Evolutionary conservation across 2,329 filamentous ascomycete species (phyloP).

Genomic region (Hymenoscyphus fraxineus): DNA sequence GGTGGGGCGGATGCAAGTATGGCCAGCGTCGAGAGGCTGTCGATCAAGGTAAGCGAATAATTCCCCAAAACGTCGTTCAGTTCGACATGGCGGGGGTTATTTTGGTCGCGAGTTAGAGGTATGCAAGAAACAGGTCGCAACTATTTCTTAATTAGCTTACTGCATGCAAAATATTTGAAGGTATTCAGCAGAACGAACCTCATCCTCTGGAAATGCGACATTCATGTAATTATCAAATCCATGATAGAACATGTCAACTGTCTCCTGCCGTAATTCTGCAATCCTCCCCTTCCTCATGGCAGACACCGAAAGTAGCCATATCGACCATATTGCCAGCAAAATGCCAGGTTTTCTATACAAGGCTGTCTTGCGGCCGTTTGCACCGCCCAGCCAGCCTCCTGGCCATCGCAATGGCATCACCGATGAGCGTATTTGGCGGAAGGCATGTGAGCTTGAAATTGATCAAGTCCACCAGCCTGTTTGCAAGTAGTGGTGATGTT

Average conservation of each 20-base stretch:
- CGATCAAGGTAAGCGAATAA: constrained; percentile 92
- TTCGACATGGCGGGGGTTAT: constrained; percentile 75
- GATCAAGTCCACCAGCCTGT: not conserved
- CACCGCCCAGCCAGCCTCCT: constrained; percentile 25
- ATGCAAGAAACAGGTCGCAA: constrained; percentile 80
- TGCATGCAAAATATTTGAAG: not conserved
- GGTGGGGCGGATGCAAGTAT: constrained; percentile 77
- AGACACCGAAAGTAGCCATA: constrained; percentile 28
- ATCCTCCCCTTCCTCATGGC: constrained; percentile 54
- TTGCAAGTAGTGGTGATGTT: not conserved
- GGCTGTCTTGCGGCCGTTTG: constrained; percentile 19
- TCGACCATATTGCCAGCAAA: constrained; percentile 21
- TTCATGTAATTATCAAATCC: constrained; percentile 94
- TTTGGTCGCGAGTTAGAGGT: constrained; percentile 77
- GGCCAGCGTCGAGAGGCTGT: constrained; percentile 89
- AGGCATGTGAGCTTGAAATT: constrained; percentile 34
- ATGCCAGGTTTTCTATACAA: constrained; percentile 27
- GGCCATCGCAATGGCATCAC: constrained; percentile 37
- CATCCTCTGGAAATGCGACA: constrained; percentile 93
- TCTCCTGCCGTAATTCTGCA: constrained; percentile 54
- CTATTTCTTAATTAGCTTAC: constrained; percentile 39
- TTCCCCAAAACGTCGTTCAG: constrained; percentile 96
- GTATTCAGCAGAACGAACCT: constrained; percentile 46
- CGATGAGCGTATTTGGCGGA: constrained; percentile 28
- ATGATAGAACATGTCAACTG: constrained; percentile 88